Percentiles rank a stretch among this genome's conserved stretches.
Evolutionary conservation across 192 early-diverging fungal species (phyloP).

Genomic region (Coemansia sp.): DNA sequence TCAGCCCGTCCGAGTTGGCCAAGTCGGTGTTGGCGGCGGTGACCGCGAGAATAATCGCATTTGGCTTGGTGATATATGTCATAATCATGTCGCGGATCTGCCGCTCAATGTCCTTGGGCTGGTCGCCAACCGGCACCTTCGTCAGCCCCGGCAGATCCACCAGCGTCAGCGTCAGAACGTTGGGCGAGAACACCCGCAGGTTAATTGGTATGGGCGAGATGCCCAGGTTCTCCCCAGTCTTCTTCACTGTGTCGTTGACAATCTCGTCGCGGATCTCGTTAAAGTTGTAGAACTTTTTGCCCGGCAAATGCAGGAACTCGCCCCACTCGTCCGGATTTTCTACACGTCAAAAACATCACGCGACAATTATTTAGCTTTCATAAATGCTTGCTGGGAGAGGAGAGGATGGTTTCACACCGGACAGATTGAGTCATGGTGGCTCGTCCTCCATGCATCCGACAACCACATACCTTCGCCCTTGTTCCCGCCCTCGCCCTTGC

Average conservation of each 20-base stretch:
- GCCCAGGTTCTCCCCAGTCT: conserved; percentile 77
- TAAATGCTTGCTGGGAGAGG: too few species aligned
- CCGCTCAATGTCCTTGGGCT: conserved; percentile 98
- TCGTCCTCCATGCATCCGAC: too few species aligned
- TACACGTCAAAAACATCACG: conserved; percentile 2
- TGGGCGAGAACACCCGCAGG: conserved; percentile 94
- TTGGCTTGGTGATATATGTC: conserved; percentile 96
- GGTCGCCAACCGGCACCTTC: conserved; percentile 97
- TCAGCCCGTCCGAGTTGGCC: conserved; percentile 99
- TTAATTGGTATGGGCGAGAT: conserved; percentile 98
- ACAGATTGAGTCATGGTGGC: too few species aligned
- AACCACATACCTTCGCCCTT: conserved; percentile 51
- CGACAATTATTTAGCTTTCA: too few species aligned
- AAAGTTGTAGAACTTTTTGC: conserved; percentile 94
- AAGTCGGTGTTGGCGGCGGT: conserved; percentile 98
- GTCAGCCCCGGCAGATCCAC: conserved; percentile 99
- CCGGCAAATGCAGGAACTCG: conserved; percentile 97
- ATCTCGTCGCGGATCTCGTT: conserved; percentile 97
- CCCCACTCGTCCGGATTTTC: conserved; percentile 91
- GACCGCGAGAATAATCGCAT: conserved; percentile 96
- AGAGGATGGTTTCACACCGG: too few species aligned
- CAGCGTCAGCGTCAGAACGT: conserved; percentile 97
- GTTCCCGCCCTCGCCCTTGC: conserved; percentile 19
- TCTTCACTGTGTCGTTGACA: conserved; percentile 83
- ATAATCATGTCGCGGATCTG: conserved; percentile 98